phyloP scores from a whole-genome alignment of 768 basidiomycete genomes.

The Boletus vermiculosoides region DNA sequence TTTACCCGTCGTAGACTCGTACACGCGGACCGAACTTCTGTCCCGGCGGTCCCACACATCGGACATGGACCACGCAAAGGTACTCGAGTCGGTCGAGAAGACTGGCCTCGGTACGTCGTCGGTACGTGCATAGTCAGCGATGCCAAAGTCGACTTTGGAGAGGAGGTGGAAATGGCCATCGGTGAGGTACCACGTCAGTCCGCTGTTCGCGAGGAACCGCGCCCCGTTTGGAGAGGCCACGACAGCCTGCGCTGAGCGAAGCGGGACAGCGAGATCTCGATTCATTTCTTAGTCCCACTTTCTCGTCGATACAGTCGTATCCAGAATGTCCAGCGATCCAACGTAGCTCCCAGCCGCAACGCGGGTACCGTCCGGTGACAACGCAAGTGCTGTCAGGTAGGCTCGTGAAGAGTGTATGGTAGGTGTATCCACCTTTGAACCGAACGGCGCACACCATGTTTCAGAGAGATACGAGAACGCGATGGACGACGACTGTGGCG shows the following conservation, averaged over 20 bases:
- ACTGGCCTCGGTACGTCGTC: neutral
- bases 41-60: constrained; percentile 1
- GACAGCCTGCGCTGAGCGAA: neutral
- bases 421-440: neutral
- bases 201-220: constrained; percentile 1
- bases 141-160: constrained; percentile 10
- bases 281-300: constrained; percentile 11
- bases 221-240: constrained; percentile 11
- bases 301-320: constrained; percentile 1
- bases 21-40: constrained; percentile 5
- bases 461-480: constrained; percentile 1
- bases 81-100: constrained; percentile 10
- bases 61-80: constrained; percentile 7
- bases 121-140: neutral
- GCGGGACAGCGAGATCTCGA: neutral
- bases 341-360: constrained; percentile 11
- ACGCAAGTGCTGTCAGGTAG: constrained; percentile 10
- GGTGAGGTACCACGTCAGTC: constrained; percentile 1
- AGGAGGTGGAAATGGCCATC: neutral
- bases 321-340: constrained; percentile 10
- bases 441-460: constrained; percentile 1
- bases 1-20: constrained; percentile 1
- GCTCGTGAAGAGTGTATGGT: neutral
- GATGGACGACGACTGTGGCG: neutral
- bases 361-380: constrained; percentile 18